Base-by-base conservation (phyloP, 2,329 filamentous ascomycete genomes). In the Colletotrichum endophyticum region DNA sequence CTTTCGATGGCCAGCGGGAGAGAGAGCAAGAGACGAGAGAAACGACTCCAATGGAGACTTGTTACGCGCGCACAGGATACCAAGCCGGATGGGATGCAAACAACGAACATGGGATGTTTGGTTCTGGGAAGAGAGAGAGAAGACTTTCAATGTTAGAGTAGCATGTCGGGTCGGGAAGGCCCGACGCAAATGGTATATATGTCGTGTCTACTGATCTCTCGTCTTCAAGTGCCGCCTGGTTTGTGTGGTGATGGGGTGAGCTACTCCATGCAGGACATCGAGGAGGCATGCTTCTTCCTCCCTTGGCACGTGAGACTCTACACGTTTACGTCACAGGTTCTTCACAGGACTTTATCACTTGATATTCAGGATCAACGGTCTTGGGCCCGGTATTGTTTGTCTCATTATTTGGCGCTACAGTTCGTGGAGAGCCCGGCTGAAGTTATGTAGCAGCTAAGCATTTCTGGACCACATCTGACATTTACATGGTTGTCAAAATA, bases 151-250 rank as follows among this genome's bases (percentile, higher is more conserved):
- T 27, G 57, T 70, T 63, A 70, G 68, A 63, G 68, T 53, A 70
- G 70, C 73, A 73, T 76, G 73, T 70, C 28, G 63, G 64, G 44
- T 28, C 49, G 32, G 56, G 22, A 22, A 30, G 27, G 56, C 70
- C 70, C 70, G 32, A 32, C 34, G 70, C n/a, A 76, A 53, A 75
- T 72, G 71, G 73, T 75, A 75, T 64, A 73, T 62, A 73, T 73
- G 72, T 34, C 49, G 67, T 66, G 32, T 67, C 30, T 34, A 44
- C 32, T 19, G 27, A 63, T 22, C 6, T 27, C 3, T 9, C n/a
- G 30, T 34, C 4, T 32, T 25, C 5, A 22, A 16, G 19, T 67
- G n/a, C 44, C 44, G 6, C 44, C 39, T 53, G 44, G 66, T 56
- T 5, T 68, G 39, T 27, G n/a, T 28, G 28, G 36, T 34, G 7